A percentile compares a stretch with the other conserved stretches of the same genome.
Conservation (phyloP, 1,139 yeast species). For the Yamadazyma sp. region DNA sequence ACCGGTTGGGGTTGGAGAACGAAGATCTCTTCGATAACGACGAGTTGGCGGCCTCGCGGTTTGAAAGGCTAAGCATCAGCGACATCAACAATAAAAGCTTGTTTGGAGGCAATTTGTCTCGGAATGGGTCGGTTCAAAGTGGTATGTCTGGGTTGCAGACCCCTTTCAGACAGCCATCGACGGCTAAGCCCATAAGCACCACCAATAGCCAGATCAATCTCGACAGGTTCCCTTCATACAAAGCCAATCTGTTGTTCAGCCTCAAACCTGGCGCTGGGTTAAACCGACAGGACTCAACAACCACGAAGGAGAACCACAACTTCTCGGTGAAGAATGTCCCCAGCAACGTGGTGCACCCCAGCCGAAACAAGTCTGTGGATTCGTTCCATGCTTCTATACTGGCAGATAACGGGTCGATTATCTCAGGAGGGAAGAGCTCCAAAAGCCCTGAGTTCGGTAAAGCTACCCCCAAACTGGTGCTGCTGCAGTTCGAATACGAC, state of each 20-base stretch:
- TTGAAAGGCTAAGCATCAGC: constrained; percentile 12
- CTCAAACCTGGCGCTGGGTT: constrained; percentile 6
- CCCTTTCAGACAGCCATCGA: constrained; percentile 6
- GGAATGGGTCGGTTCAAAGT: constrained; percentile 4
- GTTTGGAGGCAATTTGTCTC: not conserved
- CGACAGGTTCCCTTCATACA: constrained; percentile 10
- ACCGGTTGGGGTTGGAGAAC: constrained; percentile 36
- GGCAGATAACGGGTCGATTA: constrained; percentile 4
- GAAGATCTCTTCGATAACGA: constrained; percentile 23
- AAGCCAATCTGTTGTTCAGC: constrained; percentile 7
- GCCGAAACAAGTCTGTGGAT: constrained; percentile 26
- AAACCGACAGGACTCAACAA: constrained; percentile 6
- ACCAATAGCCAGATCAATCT: constrained; percentile 1
- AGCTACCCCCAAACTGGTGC: not conserved
- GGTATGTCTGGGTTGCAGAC: constrained; percentile 3
- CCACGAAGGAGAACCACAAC: constrained; percentile 1
- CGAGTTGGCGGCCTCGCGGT: constrained; percentile 6
- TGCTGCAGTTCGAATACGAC: constrained; percentile 5
- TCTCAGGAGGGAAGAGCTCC: constrained; percentile 14
- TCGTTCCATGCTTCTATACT: constrained; percentile 25
- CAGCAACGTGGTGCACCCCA: constrained; percentile 24
- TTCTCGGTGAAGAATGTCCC: constrained; percentile 23
- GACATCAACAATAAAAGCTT: constrained; percentile 5
- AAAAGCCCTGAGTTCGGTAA: constrained; percentile 4
- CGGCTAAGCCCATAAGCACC: not conserved